Percentiles rank a stretch among this genome's conserved stretches.
These are phyloP conservation scores for Pseudocercospora ulei DNA, from an alignment of 2,329 filamentous ascomycete genomes.

Conservation along the genomic window DNA sequence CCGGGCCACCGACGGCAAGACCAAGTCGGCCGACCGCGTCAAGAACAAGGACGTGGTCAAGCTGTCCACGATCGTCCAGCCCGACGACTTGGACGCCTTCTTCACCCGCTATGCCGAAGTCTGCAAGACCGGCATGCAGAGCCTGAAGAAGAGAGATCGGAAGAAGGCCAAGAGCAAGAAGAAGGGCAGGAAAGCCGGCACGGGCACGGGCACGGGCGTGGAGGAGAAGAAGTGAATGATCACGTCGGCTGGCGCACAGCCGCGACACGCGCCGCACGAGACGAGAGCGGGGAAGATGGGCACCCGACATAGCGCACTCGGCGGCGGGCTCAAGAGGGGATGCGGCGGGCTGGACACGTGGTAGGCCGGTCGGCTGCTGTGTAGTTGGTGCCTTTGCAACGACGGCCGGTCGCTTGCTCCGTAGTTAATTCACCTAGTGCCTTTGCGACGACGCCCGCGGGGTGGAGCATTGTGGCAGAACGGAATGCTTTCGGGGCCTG, in stretches of 20 bases:
- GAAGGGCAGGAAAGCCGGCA: constrained; percentile 51
- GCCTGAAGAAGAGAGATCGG: constrained; percentile 84
- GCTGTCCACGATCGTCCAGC: constrained; percentile 71
- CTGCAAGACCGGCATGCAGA: constrained; percentile 79
- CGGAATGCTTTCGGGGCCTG: too few relatives aligned
- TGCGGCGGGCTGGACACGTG: too few relatives aligned
- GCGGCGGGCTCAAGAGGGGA: too few relatives aligned
- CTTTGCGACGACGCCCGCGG: too few relatives aligned
- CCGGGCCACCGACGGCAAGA: constrained; percentile 68
- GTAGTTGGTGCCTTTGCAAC: too few relatives aligned
- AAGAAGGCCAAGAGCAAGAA: constrained; percentile 74
- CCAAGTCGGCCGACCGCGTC: constrained; percentile 38
- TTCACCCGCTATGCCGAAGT: constrained; percentile 79
- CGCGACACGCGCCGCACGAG: background rate
- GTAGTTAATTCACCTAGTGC: too few relatives aligned
- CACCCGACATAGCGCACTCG: background rate
- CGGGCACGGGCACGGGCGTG: constrained; percentile 45
- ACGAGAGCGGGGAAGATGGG: background rate
- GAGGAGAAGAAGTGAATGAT: constrained; percentile 21
- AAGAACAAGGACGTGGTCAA: constrained; percentile 58
- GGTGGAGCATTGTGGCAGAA: too few relatives aligned
- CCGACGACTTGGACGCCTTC: constrained; percentile 66
- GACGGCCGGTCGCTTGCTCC: too few relatives aligned
- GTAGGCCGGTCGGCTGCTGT: too few relatives aligned
- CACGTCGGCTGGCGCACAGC: background rate